These are phyloP conservation scores for Aspergillus persii DNA, from an alignment of 2,329 filamentous ascomycete genomes.

Conservation along the genomic window DNA sequence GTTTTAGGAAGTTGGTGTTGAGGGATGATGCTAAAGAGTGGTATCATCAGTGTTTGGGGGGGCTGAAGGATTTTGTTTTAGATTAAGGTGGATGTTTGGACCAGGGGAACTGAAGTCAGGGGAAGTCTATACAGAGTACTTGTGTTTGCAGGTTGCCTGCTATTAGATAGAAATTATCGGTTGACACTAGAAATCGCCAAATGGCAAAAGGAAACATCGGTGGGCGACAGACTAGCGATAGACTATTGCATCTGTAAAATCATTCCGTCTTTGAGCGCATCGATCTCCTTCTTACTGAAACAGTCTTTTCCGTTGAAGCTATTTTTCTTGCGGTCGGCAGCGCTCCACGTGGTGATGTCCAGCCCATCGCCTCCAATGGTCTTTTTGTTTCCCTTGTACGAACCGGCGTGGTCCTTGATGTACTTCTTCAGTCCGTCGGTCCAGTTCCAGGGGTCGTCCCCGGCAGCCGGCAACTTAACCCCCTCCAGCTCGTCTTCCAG, in stretches of 20 bases:
- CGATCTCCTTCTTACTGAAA: slow-evolving; percentile 30
- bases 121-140: too few species aligned
- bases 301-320: slow-evolving; percentile 39
- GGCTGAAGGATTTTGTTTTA: too few species aligned
- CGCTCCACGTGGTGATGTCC: slow-evolving; percentile 38
- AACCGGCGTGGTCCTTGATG: not conserved
- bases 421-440: not conserved
- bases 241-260: slow-evolving; percentile 21
- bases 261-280: slow-evolving; percentile 38
- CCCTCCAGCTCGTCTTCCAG: slow-evolving; percentile 8
- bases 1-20: not conserved
- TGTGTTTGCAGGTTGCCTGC: too few species aligned
- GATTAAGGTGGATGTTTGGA: too few species aligned
- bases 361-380: slow-evolving; percentile 40
- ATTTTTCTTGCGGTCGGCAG: slow-evolving; percentile 31
- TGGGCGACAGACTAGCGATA: too few species aligned
- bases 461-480: slow-evolving; percentile 24
- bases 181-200: too few species aligned
- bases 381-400: not conserved
- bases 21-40: too few species aligned
- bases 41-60: too few species aligned
- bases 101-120: too few species aligned
- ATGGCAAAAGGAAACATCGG: too few species aligned
- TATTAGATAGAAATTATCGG: too few species aligned
- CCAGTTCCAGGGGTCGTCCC: slow-evolving; percentile 2